Conservation (phyloP, 2,329 filamentous ascomycete genomes). For the Chaetomium globosum region DNA sequence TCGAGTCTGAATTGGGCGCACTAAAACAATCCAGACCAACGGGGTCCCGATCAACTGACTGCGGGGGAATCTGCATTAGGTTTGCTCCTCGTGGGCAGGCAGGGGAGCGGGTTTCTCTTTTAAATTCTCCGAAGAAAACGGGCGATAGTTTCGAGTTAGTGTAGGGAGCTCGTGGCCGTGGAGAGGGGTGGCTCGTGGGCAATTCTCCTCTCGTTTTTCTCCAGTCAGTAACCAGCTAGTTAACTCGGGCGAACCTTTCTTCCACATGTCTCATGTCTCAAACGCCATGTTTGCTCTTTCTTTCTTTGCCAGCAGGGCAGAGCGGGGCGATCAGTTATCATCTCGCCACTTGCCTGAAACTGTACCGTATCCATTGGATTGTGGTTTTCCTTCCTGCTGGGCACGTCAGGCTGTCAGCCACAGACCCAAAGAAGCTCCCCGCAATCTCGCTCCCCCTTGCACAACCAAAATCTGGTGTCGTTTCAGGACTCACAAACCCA, state of each 20-base stretch:
- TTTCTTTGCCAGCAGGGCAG: neutral
- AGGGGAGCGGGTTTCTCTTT: neutral
- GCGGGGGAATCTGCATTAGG: conserved; percentile 4
- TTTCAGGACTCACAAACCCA: neutral
- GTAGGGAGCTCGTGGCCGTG: neutral
- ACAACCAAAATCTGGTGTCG: conserved; percentile 3
- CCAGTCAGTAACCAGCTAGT: neutral
- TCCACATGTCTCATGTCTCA: conserved; percentile 5
- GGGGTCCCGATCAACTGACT: neutral
- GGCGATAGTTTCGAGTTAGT: neutral
- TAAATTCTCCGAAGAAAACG: conserved; percentile 5
- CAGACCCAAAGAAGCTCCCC: neutral
- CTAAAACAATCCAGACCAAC: conserved; percentile 7
- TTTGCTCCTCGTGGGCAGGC: neutral
- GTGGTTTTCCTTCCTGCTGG: neutral
- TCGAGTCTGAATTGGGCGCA: neutral
- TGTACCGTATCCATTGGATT: neutral
- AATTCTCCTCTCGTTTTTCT: neutral
- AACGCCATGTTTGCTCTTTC: neutral
- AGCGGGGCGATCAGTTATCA: neutral
- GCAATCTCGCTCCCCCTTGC: conserved; percentile 1
- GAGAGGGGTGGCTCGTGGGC: neutral
- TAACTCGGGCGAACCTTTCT: neutral
- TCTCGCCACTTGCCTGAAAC: conserved; percentile 4
- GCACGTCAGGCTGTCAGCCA: neutral